Percentiles rank a stretch among this genome's conserved stretches.
Evolutionary conservation across 75 land plant genomes (phyloP).

Genomic region (Azolla pinnata): DNA sequence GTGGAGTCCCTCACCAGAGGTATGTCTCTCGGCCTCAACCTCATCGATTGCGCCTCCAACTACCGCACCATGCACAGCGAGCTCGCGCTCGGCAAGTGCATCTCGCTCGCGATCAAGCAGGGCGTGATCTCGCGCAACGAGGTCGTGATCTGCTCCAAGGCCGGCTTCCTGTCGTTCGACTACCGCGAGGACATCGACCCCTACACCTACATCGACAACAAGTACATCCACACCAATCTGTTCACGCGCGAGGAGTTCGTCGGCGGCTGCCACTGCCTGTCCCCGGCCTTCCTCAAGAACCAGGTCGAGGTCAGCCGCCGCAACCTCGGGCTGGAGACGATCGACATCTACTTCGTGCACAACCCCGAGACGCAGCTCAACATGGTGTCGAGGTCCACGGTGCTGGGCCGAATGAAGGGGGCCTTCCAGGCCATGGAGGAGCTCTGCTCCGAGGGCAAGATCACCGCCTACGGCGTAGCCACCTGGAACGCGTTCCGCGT

Average conservation of each 20-base stretch:
- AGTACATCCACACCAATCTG: slow-evolving; percentile 4
- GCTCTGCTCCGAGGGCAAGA: slow-evolving; percentile 9
- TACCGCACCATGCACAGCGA: slow-evolving; percentile 14
- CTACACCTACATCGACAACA: slow-evolving; percentile 9
- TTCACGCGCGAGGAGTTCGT: slow-evolving; percentile 9
- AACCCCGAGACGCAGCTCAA: slow-evolving; percentile 14
- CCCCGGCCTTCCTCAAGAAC: slow-evolving; percentile 8
- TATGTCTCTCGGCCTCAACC: slow-evolving; percentile 9
- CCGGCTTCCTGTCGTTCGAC: slow-evolving; percentile 9
- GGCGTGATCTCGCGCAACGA: slow-evolving; percentile 6
- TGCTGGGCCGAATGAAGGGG: slow-evolving; percentile 2
- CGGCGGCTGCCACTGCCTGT: slow-evolving; percentile 13
- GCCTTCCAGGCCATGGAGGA: slow-evolving; percentile 13
- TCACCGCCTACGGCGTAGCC: slow-evolving; percentile 9
- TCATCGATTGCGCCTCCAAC: slow-evolving; percentile 10
- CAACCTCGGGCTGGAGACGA: slow-evolving; percentile 12
- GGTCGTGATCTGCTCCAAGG: slow-evolving; percentile 12
- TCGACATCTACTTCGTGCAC: slow-evolving; percentile 15
- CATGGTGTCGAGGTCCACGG: slow-evolving; percentile 1
- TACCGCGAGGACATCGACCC: slow-evolving; percentile 2
- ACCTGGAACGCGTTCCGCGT: slow-evolving; percentile 18
- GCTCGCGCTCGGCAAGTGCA: slow-evolving; percentile 3
- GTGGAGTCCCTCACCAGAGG: background rate
- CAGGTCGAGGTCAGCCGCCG: slow-evolving; percentile 15
- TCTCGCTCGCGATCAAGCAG: slow-evolving; percentile 3